A percentile compares a stretch with the other conserved stretches of the same genome.
These are phyloP conservation scores for Strobilomyces echinocephalus DNA, from an alignment of 768 basidiomycete species.

Conservation along the genomic window DNA sequence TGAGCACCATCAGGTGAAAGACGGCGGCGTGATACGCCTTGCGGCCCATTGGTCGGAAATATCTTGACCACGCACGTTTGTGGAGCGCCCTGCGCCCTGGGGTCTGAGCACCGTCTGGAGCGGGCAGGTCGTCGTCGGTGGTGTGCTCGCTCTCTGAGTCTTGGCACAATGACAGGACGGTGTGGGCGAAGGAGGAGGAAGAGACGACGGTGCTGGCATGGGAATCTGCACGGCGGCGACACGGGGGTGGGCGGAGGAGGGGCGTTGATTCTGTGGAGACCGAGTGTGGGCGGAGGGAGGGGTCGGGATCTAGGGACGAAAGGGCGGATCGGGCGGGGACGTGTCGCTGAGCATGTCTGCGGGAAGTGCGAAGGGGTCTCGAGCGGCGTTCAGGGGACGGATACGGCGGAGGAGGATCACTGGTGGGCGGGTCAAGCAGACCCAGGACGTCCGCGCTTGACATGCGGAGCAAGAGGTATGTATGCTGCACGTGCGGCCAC, in stretches of 20 bases:
- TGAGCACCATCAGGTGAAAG: constrained; percentile 66
- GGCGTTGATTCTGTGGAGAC: constrained; percentile 44
- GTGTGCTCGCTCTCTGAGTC: constrained; percentile 43
- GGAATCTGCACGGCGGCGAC: constrained; percentile 54
- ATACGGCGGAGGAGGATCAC: constrained; percentile 72
- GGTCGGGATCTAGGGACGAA: constrained; percentile 34
- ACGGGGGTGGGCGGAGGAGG: constrained; percentile 32
- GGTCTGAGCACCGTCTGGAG: constrained; percentile 1
- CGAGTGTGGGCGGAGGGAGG: constrained; percentile 24
- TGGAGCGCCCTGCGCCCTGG: constrained; percentile 4
- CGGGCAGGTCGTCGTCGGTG: constrained; percentile 16
- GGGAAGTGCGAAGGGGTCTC: constrained; percentile 29
- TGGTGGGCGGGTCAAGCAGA: constrained; percentile 8
- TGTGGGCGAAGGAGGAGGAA: constrained; percentile 55
- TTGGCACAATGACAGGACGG: constrained; percentile 63
- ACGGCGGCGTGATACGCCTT: constrained; percentile 60
- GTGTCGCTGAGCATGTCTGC: constrained; percentile 30
- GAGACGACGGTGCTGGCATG: constrained; percentile 48
- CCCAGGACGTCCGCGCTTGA: constrained; percentile 3
- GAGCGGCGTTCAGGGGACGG: constrained; percentile 46
- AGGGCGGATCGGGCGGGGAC: constrained; percentile 27
- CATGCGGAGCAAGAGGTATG: constrained; percentile 3
- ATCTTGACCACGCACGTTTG: constrained; percentile 42
- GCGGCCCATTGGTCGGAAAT: constrained; percentile 59
- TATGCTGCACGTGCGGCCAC: not conserved